These are phyloP conservation scores for Penicillium salamii DNA, from an alignment of 495 filamentous ascomycete species.

Conservation along the genomic window DNA sequence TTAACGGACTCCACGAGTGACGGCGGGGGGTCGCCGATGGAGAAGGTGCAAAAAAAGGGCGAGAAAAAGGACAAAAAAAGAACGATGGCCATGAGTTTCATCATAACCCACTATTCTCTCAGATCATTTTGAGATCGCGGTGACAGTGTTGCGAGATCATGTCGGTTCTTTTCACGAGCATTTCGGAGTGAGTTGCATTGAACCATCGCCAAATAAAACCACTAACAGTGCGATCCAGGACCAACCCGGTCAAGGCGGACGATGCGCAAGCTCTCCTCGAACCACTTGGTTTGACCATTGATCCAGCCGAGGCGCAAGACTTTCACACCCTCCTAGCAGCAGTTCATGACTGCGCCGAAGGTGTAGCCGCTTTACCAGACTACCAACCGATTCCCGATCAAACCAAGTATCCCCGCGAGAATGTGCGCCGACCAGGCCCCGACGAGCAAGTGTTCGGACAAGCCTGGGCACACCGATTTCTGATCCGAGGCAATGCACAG, in stretches of 20 bases:
- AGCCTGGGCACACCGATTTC: constrained; percentile 32
- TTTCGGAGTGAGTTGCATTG: constrained; percentile 25
- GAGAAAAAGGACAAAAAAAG: neutral
- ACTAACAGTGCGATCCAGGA: constrained; percentile 10
- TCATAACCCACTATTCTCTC: neutral
- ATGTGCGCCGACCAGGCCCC: constrained; percentile 23
- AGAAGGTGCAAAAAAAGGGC: too few relatives aligned
- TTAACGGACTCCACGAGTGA: constrained; percentile 7
- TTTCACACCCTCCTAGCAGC: constrained; percentile 33
- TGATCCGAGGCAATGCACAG: constrained; percentile 27
- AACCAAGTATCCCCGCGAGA: constrained; percentile 27
- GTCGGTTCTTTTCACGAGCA: constrained; percentile 34
- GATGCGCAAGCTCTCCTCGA: constrained; percentile 26
- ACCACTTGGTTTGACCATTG: constrained; percentile 28
- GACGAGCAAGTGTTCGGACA: constrained; percentile 32
- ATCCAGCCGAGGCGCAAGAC: constrained; percentile 24
- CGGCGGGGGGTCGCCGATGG: constrained; percentile 4
- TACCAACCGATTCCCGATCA: constrained; percentile 29
- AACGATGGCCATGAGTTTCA: neutral
- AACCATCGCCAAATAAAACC: neutral
- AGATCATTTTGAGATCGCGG: neutral
- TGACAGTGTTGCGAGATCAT: constrained; percentile 9
- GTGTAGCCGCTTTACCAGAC: constrained; percentile 26
- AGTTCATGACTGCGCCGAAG: constrained; percentile 33
- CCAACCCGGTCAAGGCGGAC: constrained; percentile 28